A percentile compares a stretch with the other conserved stretches of the same genome.
Evolutionary conservation across 306 rosid genomes (phyloP).

Genomic region (Glycine soja): DNA sequence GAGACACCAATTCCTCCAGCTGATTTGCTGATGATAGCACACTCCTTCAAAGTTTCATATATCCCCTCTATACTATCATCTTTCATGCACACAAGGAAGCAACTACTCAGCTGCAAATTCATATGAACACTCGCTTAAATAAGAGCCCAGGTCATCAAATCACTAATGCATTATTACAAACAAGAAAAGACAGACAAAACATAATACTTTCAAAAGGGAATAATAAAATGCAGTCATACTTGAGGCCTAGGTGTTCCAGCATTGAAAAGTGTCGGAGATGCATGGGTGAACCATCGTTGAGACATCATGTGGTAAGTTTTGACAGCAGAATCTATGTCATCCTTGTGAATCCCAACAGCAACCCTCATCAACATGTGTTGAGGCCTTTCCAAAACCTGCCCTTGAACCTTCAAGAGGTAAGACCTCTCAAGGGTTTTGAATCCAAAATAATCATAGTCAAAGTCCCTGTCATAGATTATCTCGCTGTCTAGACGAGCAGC

Average conservation of each 20-base stretch:
- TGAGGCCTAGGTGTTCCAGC: slow-evolving; percentile 96
- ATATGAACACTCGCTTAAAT: no score
- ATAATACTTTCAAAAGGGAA: no score
- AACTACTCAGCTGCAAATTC: slow-evolving; percentile 77
- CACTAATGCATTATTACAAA: no score
- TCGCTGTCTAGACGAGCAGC: slow-evolving; percentile 92
- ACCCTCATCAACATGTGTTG: slow-evolving; percentile 99
- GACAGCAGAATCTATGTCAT: slow-evolving; percentile 85
- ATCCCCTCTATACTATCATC: slow-evolving; percentile 93
- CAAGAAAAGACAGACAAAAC: no score
- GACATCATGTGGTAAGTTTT: slow-evolving; percentile 91
- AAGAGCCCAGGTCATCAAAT: no score
- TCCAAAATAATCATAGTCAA: slow-evolving; percentile 94
- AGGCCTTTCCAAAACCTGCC: slow-evolving; percentile 92
- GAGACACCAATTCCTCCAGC: slow-evolving; percentile 99
- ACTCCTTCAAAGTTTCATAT: slow-evolving; percentile 89
- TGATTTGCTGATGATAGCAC: slow-evolving; percentile 95
- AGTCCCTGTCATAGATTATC: slow-evolving; percentile 93
- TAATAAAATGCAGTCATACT: no score
- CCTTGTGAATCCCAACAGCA: slow-evolving; percentile 95
- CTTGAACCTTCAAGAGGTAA: slow-evolving; percentile 83
- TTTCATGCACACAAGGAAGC: slow-evolving; percentile 93
- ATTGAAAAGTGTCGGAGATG: slow-evolving; percentile 96
- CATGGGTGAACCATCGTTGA: slow-evolving; percentile 98
- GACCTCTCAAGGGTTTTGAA: slow-evolving; percentile 99